Evolutionary conservation across 306 rosid species (phyloP).

Genomic region (Vicia villosa): DNA sequence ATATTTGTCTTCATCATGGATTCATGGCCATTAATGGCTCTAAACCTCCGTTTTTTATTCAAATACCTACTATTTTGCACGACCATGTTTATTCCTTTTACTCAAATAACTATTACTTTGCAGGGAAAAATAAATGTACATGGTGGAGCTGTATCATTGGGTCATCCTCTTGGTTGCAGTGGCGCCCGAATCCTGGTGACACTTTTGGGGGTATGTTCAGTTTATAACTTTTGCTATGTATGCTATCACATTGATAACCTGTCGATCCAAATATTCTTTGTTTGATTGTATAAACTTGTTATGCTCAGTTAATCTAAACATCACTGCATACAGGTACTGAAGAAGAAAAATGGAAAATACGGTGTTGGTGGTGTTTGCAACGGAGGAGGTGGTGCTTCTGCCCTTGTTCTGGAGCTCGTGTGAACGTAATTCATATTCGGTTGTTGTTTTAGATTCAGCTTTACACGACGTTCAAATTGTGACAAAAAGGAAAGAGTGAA

Average conservation of each 20-base stretch:
- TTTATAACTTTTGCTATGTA: slow-evolving; percentile 17
- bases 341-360: slow-evolving; percentile 81
- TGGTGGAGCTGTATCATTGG: slow-evolving; percentile 96
- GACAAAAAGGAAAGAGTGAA: slow-evolving; percentile 10
- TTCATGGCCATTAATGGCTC: not conserved
- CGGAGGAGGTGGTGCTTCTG: slow-evolving; percentile 99
- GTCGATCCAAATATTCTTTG: no score
- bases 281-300: no score
- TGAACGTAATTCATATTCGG: slow-evolving; percentile 39
- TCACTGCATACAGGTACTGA: slow-evolving; percentile 62
- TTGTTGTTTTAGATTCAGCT: slow-evolving; percentile 20
- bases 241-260: slow-evolving; percentile 6
- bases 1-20: not conserved
- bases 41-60: slow-evolving; percentile 34
- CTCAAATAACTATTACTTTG: slow-evolving; percentile 30
- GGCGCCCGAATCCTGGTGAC: slow-evolving; percentile 98
- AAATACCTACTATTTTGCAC: slow-evolving; percentile 43
- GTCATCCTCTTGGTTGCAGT: slow-evolving; percentile 99
- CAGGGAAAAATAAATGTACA: slow-evolving; percentile 89
- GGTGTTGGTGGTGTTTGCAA: slow-evolving; percentile 98
- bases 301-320: slow-evolving; percentile 11
- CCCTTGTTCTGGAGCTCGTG: slow-evolving; percentile 88
- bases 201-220: slow-evolving; percentile 77
- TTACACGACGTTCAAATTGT: slow-evolving; percentile 12
- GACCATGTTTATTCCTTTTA: slow-evolving; percentile 49